phyloP scores from a whole-genome alignment of 1,139 yeast genomes.

The Arxiozyma telluris region DNA sequence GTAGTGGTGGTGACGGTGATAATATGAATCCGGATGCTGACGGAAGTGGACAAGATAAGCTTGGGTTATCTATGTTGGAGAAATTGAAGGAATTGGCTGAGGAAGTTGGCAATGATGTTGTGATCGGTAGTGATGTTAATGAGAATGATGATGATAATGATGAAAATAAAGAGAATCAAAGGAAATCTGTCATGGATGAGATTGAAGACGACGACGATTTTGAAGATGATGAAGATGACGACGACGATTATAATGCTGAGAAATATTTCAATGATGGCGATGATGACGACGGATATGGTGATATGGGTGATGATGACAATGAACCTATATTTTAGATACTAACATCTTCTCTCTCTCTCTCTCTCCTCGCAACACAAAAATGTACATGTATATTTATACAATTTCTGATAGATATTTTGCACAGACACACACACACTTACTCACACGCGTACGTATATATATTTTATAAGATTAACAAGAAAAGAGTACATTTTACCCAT shows the following conservation, averaged over 20 bases:
- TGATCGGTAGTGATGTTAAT: slow-evolving; percentile 39
- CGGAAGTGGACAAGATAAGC: slow-evolving; percentile 31
- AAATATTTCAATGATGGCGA: slow-evolving; percentile 57
- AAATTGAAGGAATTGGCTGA: slow-evolving; percentile 55
- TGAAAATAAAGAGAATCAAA: slow-evolving; percentile 67
- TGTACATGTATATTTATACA: neutral
- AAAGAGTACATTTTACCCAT: neutral
- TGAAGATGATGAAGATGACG: slow-evolving; percentile 69
- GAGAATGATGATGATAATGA: slow-evolving; percentile 57
- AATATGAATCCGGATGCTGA: slow-evolving; percentile 17
- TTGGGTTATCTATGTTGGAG: slow-evolving; percentile 42
- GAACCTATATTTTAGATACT: slow-evolving; percentile 59
- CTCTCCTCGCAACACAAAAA: neutral
- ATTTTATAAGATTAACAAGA: neutral
- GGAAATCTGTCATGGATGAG: slow-evolving; percentile 65
- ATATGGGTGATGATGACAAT: slow-evolving; percentile 42
- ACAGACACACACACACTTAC: too few relatives aligned
- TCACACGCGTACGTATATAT: too few relatives aligned
- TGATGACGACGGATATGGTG: slow-evolving; percentile 40
- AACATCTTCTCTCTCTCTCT: neutral
- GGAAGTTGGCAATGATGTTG: slow-evolving; percentile 46
- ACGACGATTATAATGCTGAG: slow-evolving; percentile 74
- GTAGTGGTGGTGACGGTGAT: too few relatives aligned
- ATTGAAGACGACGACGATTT: slow-evolving; percentile 64
- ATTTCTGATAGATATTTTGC: neutral